Evolutionary conservation across 2,329 filamentous ascomycete genomes (phyloP).

Genomic region (Didymella sp.): DNA sequence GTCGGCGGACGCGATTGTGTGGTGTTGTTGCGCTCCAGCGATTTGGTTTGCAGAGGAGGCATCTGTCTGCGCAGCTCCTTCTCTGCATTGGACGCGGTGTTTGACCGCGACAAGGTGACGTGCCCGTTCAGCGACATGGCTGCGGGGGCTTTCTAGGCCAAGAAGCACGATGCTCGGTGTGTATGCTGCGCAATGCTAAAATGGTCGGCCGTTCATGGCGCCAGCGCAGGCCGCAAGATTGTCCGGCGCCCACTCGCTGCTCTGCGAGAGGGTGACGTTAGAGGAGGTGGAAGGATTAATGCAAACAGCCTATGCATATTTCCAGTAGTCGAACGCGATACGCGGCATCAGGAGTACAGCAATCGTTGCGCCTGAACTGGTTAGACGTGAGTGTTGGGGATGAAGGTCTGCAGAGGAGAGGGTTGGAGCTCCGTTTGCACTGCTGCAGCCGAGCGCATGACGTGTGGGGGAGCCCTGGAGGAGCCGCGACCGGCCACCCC

Average conservation of each 20-base stretch:
- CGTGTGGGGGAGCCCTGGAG: slow-evolving; percentile 18
- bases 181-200: slow-evolving; percentile 21
- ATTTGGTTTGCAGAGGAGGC: slow-evolving; percentile 35
- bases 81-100: slow-evolving; percentile 31
- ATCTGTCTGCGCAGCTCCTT: slow-evolving; percentile 39
- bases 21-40: slow-evolving; percentile 28
- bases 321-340: slow-evolving; percentile 12
- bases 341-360: slow-evolving; percentile 11
- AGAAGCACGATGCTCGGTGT: slow-evolving; percentile 12
- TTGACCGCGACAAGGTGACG: slow-evolving; percentile 15
- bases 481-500: slow-evolving; percentile 7
- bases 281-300: slow-evolving; percentile 1
- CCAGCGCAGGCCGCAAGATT: slow-evolving; percentile 25
- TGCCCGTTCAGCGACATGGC: slow-evolving; percentile 22
- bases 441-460: no score
- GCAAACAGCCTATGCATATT: slow-evolving; percentile 31
- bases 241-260: slow-evolving; percentile 27
- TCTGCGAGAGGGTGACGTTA: slow-evolving; percentile 21
- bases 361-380: slow-evolving; percentile 1
- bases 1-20: slow-evolving; percentile 23
- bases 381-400: slow-evolving; percentile 1
- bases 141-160: neutral
- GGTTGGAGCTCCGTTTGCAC: no score
- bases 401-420: slow-evolving; percentile 6
- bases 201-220: slow-evolving; percentile 29